phyloP scores from a whole-genome alignment of 306 rosid species.

The Dalbergia oliveri region DNA sequence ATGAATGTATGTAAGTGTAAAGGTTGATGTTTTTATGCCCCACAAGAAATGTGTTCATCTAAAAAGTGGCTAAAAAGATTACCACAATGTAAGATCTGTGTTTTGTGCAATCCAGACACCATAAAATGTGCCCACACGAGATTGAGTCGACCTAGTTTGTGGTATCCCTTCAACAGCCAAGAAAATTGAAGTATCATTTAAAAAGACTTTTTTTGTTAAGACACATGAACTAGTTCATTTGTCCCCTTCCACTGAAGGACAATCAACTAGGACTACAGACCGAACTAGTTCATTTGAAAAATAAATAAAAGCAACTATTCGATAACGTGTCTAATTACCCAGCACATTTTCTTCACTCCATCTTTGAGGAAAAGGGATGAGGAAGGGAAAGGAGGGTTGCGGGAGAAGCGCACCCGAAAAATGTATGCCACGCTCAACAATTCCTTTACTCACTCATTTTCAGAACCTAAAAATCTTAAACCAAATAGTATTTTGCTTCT shows the following conservation, averaged over 20 bases:
- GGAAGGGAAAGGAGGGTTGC: background rate
- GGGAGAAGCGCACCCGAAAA: background rate
- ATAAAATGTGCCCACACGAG: too few relatives aligned
- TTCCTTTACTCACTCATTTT: conserved; percentile 5
- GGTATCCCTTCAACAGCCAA: too few relatives aligned
- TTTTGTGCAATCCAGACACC: background rate
- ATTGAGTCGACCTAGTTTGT: too few relatives aligned
- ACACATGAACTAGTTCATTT: background rate
- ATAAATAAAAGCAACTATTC: too few relatives aligned
- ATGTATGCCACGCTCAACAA: background rate
- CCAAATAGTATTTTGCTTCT: background rate
- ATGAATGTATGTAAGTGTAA: too few relatives aligned
- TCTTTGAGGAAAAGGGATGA: background rate
- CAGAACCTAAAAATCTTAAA: background rate
- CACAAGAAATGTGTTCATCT: background rate
- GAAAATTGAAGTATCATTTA: background rate
- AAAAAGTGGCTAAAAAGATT: conserved; percentile 10
- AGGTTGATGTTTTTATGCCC: background rate
- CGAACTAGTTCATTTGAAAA: background rate
- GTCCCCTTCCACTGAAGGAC: background rate
- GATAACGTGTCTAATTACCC: background rate
- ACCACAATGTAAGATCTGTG: background rate
- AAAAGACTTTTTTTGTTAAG: background rate
- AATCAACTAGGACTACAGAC: conserved; percentile 16
- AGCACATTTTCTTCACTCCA: conserved; percentile 5